Evolutionary conservation across 2,329 filamentous ascomycete species (phyloP).

Genomic region (Aspergillus fructus): DNA sequence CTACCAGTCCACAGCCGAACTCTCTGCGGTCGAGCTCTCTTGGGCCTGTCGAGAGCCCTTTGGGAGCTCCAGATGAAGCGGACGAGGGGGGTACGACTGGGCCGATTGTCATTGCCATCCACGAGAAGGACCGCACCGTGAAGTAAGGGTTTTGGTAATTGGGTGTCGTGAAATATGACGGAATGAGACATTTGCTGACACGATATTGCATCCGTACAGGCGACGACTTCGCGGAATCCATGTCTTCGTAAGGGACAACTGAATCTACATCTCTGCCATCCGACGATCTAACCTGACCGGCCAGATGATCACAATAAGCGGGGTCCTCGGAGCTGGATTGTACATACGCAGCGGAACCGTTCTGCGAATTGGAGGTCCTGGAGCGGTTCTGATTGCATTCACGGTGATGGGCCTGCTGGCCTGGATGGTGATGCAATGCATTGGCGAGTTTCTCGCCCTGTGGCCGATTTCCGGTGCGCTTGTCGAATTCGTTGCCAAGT

Average conservation of each 20-base stretch:
- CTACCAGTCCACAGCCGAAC: background rate
- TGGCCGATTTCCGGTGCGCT: conserved; percentile 41
- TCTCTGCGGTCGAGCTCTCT: conserved; percentile 8
- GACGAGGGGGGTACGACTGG: background rate
- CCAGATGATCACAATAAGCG: conserved; percentile 39
- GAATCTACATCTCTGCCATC: background rate
- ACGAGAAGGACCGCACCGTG: conserved; percentile 16
- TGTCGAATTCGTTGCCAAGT: conserved; percentile 35
- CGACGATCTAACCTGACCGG: background rate
- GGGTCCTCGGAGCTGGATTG: conserved; percentile 34
- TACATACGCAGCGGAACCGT: conserved; percentile 33
- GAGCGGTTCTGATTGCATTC: conserved; percentile 33
- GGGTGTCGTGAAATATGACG: background rate
- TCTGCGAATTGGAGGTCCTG: conserved; percentile 35
- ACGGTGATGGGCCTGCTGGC: conserved; percentile 31
- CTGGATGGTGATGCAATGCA: conserved; percentile 40
- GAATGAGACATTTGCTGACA: conserved; percentile 3
- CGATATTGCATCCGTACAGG: conserved; percentile 1
- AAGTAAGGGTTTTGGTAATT: conserved; percentile 16
- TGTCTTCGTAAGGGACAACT: conserved; percentile 22
- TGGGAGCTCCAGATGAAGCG: background rate
- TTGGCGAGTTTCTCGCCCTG: conserved; percentile 37
- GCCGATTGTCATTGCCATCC: background rate
- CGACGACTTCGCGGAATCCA: conserved; percentile 24
- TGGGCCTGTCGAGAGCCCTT: conserved; percentile 1